These are phyloP conservation scores for Neovahlkampfia damariscottae DNA, from an alignment of 78 protist genomes.

Conservation along the genomic window DNA sequence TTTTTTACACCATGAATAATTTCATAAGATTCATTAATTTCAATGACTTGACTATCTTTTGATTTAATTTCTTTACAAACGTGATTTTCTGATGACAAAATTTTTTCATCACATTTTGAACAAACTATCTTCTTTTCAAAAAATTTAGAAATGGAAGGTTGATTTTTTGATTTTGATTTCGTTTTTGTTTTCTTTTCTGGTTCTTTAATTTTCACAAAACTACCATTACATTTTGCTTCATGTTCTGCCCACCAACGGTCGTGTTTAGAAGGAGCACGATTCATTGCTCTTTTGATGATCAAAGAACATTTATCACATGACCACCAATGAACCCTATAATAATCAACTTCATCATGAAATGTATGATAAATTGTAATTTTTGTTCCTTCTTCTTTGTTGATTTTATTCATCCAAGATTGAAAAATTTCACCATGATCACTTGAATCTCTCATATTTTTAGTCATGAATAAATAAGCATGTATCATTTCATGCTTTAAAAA, in stretches of 20 bases:
- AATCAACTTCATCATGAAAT: slow-evolving; percentile 42
- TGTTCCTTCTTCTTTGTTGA: not conserved
- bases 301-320: slow-evolving; percentile 10
- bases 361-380: slow-evolving; percentile 28
- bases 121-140: not conserved
- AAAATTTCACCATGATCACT: slow-evolving; percentile 33
- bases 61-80: not conserved
- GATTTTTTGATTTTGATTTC: not conserved
- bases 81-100: not conserved
- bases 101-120: slow-evolving; percentile 1
- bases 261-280: slow-evolving; percentile 7
- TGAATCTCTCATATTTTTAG: not conserved
- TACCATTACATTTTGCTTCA: not conserved
- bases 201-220: slow-evolving; percentile 11
- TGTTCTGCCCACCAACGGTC: slow-evolving; percentile 8
- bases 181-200: slow-evolving; percentile 17
- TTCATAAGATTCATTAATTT: no score
- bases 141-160: slow-evolving; percentile 27
- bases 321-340: slow-evolving; percentile 32
- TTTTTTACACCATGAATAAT: not conserved
- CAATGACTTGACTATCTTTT: not conserved
- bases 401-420: not conserved
- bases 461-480: slow-evolving; percentile 42
- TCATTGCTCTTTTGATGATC: slow-evolving; percentile 19
- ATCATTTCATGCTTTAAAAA: slow-evolving; percentile 52